Evolutionary conservation across 306 rosid genomes (phyloP), one percentile per base, ranked within the genome.

Genomic region (Castanea crenata): DNA sequence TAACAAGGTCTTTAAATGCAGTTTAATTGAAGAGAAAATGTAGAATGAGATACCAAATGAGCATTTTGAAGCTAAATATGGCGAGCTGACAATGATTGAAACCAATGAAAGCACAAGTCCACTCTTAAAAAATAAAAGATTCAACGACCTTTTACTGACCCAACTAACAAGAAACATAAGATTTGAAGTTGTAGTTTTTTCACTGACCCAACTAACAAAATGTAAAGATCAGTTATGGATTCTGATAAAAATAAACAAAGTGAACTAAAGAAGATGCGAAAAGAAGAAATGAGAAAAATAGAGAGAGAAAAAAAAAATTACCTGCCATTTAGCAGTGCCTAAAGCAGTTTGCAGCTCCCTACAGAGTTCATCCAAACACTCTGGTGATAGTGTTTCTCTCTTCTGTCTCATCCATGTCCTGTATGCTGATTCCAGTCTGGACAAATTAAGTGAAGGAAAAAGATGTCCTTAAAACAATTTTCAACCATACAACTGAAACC

Each of bases 291-390:
- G 68, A 14, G 41, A 74, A 72, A 38, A 38, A 38, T 7, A 35
- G 41, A 35, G 65, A 13, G 35, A 59, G 80, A 7, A 73, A 16
- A 71, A 1, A 71, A 5, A 74, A 57, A 79, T 84, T 78, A 95
- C 99, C 97, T 95, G 98, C 99, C 99, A 95, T 85, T 95, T 95
- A 10, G 99, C 97, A 25, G 98, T 92, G 59, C 98, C 99, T 79
- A 95, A 81, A 82, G 99, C 91, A 84, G 98, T 93, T 91, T 93
- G 98, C 73, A 95, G 79, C 87, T 92, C 98, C 83, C 94, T 89
- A 80, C 89, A 78, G 52, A 88, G 89, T 85, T 85, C 94, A 83
- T 95, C 88, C 76, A 91, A 86, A 79, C 85, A 80, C 67, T 79
- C 79, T 1, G 83, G 72, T 63, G 58, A 69, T 68, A 85, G 77